Evolutionary conservation across 73 alveolate genomes (phyloP).

Genomic region (Tetrahymena thermophila): DNA sequence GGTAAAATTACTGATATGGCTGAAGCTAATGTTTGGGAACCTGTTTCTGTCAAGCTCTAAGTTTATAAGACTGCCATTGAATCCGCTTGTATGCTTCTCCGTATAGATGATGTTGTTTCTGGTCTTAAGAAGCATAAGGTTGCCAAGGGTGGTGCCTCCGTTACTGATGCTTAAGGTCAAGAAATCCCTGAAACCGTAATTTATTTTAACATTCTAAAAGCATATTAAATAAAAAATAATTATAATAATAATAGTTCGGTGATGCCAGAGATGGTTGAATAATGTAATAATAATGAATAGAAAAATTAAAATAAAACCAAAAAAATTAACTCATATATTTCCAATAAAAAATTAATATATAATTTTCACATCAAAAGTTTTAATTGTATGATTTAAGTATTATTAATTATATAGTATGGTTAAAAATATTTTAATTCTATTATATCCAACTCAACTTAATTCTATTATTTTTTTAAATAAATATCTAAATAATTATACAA

Average conservation of each 20-base stretch:
- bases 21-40: conserved; percentile 92
- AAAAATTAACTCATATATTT: not conserved
- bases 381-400: not conserved
- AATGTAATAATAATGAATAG: not conserved
- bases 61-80: conserved; percentile 91
- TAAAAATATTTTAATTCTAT: not conserved
- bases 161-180: conserved; percentile 13
- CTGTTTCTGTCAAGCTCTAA: conserved; percentile 94
- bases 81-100: conserved; percentile 85
- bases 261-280: conserved; percentile 47
- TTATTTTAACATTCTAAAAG: not conserved
- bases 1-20: conserved; percentile 94
- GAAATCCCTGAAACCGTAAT: conserved; percentile 19
- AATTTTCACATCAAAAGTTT: not conserved
- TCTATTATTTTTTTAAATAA: not conserved
- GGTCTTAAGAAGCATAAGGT: conserved; percentile 84
- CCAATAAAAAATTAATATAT: not conserved
- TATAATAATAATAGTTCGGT: not conserved
- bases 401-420: not conserved
- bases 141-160: conserved; percentile 23
- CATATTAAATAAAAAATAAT: not conserved
- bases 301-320: not conserved
- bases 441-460: not conserved
- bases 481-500: no score
- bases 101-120: conserved; percentile 95